A percentile compares a stretch with the other conserved stretches of the same genome.
These are phyloP conservation scores for Pythium volutum DNA, from an alignment of 352 stramenopile species.

Conservation along the genomic window DNA sequence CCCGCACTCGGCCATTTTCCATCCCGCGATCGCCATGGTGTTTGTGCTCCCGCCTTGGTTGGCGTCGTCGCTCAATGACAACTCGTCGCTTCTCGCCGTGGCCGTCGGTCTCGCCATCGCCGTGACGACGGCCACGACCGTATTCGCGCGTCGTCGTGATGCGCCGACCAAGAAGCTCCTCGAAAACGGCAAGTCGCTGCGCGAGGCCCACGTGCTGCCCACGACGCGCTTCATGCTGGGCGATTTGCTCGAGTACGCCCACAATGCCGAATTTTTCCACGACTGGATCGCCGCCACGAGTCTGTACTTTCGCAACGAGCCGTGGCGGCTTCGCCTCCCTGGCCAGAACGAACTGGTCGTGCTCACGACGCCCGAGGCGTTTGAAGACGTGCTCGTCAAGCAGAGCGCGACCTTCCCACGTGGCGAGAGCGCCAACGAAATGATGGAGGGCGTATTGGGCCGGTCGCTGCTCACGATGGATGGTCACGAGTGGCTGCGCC, in stretches of 20 bases:
- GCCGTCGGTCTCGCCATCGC: neutral
- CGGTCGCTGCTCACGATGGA: slow-evolving; percentile 24
- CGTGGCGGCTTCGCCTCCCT: slow-evolving; percentile 22
- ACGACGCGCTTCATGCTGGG: neutral
- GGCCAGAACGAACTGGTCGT: slow-evolving; percentile 23
- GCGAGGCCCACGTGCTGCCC: slow-evolving; percentile 2
- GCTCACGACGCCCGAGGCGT: slow-evolving; percentile 20
- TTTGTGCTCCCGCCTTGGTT: too few species aligned
- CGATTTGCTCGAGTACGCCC: neutral
- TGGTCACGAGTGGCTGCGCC: slow-evolving; percentile 29
- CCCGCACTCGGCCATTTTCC: too few species aligned
- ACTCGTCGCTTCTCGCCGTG: neutral
- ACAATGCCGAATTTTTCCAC: slow-evolving; percentile 10
- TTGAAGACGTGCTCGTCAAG: slow-evolving; percentile 31
- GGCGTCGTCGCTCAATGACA: too few species aligned
- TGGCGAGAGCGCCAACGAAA: slow-evolving; percentile 15
- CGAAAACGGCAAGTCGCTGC: neutral
- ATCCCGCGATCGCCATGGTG: neutral
- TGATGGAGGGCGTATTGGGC: slow-evolving; percentile 25
- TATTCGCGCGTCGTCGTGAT: neutral
- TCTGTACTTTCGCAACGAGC: slow-evolving; percentile 3
- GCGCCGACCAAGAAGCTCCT: too few species aligned
- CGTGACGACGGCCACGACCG: too few species aligned
- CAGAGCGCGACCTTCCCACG: slow-evolving; percentile 18
- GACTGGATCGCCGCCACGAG: slow-evolving; percentile 14